Evolutionary conservation across 2,329 filamentous ascomycete species (phyloP), one percentile per base, ranked within the genome.

Genomic region (Diaporthe ilicicola): DNA sequence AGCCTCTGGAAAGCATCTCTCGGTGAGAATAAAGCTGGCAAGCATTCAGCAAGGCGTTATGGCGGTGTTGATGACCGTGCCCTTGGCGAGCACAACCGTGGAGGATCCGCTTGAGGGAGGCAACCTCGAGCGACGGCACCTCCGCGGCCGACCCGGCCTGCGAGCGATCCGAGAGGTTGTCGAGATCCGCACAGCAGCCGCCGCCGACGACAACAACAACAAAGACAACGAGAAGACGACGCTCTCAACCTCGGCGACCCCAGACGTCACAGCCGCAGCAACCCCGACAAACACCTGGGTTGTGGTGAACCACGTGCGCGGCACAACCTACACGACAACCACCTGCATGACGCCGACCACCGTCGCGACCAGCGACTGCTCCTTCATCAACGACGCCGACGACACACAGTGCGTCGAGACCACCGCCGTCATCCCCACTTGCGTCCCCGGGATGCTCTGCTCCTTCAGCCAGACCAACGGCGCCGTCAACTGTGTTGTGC

Each of bases 361-460:
- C 7, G 76, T 78, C 42, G 72, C 76, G 19, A 84, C 82, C 10
- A 80, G 76, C 13, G 69, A 76, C 13, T 88, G 86, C 79, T 82
- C 79, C 22, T 80, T 80, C 74, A 75, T 80, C 69, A 72, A 69
- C 19, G 74, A 77, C 6, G 78, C 79, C 73, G 76, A 77, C 59
- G 51, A 73, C 56, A 76, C 79, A 27, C 75, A 81, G 15, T 89
- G 85, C 81, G 79, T 75, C 75, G 73, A 77, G 24, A 83, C 82
- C 55, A 72, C 75, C 10, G 74, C 79, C 51, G 74, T 78, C 61
- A 78, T 77, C 22, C 77, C 79, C 37, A 78, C 80, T 22, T 89
- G 87, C 81, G 79, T 78, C 10, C 75, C 78, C 5, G 83, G 82
- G 44, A 80, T 84, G 70, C 78, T 84, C 74, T 89, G 87, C 84